phyloP scores from a whole-genome alignment of 1,139 yeast species.

The Schizosaccharomyces versatilis region DNA sequence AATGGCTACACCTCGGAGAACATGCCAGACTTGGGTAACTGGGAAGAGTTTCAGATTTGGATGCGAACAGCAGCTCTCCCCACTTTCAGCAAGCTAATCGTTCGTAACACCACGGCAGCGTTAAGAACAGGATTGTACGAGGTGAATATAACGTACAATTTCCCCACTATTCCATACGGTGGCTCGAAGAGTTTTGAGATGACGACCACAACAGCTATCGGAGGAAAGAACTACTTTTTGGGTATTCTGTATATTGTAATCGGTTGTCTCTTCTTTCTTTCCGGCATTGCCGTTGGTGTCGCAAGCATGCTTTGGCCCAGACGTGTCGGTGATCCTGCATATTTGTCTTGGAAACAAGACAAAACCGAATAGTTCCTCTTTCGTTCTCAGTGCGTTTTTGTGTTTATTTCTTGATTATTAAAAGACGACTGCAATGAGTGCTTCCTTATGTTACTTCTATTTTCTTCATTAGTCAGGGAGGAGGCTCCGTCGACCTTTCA shows the following conservation, averaged over 20 bases:
- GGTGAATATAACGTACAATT: slow-evolving; percentile 25
- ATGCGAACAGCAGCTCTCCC: slow-evolving; percentile 88
- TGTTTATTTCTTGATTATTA: no score
- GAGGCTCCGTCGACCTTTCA: no score
- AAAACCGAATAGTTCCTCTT: background rate
- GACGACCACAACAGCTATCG: slow-evolving; percentile 67
- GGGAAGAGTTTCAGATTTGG: slow-evolving; percentile 78
- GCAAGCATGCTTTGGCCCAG: slow-evolving; percentile 48
- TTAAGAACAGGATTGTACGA: slow-evolving; percentile 49
- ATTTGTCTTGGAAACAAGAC: slow-evolving; percentile 35
- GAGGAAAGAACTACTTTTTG: slow-evolving; percentile 71
- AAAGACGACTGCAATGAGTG: no score
- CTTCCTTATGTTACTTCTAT: no score
- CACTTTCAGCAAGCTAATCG: slow-evolving; percentile 57
- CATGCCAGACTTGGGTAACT: slow-evolving; percentile 46
- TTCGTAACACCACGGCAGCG: slow-evolving; percentile 49
- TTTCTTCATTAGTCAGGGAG: no score
- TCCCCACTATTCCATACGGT: slow-evolving; percentile 63
- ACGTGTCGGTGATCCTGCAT: slow-evolving; percentile 47
- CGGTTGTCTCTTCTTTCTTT: slow-evolving; percentile 60
- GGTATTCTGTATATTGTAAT: slow-evolving; percentile 86
- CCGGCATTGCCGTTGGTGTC: slow-evolving; percentile 37
- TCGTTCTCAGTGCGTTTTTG: no score
- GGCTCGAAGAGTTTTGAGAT: slow-evolving; percentile 66
- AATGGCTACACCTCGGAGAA: slow-evolving; percentile 69